These are phyloP conservation scores for Neurospora sp. DNA, from an alignment of 495 filamentous ascomycete genomes.

Conservation along the genomic window DNA sequence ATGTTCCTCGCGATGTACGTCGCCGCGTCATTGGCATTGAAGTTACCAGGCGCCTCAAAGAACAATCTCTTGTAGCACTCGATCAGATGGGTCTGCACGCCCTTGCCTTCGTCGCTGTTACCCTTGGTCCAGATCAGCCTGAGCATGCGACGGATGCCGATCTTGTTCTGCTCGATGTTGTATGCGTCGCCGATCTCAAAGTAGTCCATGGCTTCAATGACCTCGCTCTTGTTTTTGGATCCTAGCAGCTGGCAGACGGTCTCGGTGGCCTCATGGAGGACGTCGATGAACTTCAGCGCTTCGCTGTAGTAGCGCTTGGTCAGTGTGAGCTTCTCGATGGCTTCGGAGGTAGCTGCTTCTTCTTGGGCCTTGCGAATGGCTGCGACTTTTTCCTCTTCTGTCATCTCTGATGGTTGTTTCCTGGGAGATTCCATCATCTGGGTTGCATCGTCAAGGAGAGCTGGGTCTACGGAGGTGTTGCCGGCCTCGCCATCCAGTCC, in stretches of 20 bases:
- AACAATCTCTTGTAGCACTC: constrained; percentile 95
- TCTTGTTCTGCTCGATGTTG: constrained; percentile 82
- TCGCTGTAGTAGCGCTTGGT: constrained; percentile 85
- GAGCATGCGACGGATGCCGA: constrained; percentile 89
- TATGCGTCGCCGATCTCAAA: constrained; percentile 91
- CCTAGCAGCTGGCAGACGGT: constrained; percentile 77
- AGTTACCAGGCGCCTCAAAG: constrained; percentile 84
- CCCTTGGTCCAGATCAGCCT: constrained; percentile 98
- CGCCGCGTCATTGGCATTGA: constrained; percentile 79
- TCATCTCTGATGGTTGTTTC: constrained; percentile 45
- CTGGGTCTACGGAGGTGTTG: constrained; percentile 54
- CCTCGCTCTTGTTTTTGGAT: constrained; percentile 93
- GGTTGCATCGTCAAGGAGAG: constrained; percentile 82
- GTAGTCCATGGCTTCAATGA: constrained; percentile 98
- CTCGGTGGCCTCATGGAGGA: constrained; percentile 70
- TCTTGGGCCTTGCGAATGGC: constrained; percentile 60
- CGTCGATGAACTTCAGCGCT: constrained; percentile 87
- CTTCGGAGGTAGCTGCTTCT: constrained; percentile 57
- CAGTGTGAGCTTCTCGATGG: constrained; percentile 73
- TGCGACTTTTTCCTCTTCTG: constrained; percentile 45
- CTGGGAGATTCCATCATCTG: constrained; percentile 57
- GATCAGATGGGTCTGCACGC: constrained; percentile 92
- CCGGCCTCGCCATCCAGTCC: constrained; percentile 55
- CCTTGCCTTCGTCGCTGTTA: constrained; percentile 97
- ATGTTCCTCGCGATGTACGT: constrained; percentile 97